Percentiles rank a stretch among this genome's conserved stretches.
Conservation (phyloP, 306 rosid species). For the Luffa acutangula region DNA sequence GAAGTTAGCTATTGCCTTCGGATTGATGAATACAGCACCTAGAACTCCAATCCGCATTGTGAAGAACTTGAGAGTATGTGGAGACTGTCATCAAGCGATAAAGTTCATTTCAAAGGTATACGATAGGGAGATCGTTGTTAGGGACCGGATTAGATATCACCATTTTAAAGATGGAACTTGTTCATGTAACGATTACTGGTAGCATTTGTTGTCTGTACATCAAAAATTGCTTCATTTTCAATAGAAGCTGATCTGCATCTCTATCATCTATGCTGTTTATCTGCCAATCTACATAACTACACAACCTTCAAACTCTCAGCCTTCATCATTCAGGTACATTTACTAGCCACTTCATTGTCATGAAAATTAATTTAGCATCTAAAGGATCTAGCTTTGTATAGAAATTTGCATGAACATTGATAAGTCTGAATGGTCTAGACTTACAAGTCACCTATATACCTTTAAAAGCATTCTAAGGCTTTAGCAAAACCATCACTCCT, state of each 20-base stretch:
- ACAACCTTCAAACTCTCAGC: not conserved
- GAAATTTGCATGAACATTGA: not conserved
- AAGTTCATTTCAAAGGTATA: slow-evolving; percentile 13
- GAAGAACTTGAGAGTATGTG: slow-evolving; percentile 24
- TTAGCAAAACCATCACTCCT: not conserved
- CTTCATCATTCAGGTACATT: not conserved
- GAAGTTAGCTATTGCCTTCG: slow-evolving; percentile 22
- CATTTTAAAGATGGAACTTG: slow-evolving; percentile 19
- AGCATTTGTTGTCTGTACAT: not conserved
- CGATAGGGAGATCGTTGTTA: slow-evolving; percentile 14
- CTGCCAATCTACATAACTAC: not conserved
- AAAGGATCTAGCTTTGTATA: not conserved
- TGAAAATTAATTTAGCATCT: not conserved
- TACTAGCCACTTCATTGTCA: not conserved
- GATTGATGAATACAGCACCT: slow-evolving; percentile 13
- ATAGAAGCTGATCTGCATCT: not conserved
- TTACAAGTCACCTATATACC: too few relatives aligned
- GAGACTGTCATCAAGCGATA: slow-evolving; percentile 15
- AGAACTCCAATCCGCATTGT: slow-evolving; percentile 17
- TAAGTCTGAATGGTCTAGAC: too few relatives aligned
- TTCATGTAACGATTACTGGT: slow-evolving; percentile 24
- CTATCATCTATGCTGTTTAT: not conserved
- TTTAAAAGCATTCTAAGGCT: not conserved
- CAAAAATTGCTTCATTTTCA: not conserved
- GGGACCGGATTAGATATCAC: slow-evolving; percentile 20